Evolutionary conservation across 1,284 basidiomycete species (phyloP).

Genomic region (Lignosus rhinocerotis): DNA sequence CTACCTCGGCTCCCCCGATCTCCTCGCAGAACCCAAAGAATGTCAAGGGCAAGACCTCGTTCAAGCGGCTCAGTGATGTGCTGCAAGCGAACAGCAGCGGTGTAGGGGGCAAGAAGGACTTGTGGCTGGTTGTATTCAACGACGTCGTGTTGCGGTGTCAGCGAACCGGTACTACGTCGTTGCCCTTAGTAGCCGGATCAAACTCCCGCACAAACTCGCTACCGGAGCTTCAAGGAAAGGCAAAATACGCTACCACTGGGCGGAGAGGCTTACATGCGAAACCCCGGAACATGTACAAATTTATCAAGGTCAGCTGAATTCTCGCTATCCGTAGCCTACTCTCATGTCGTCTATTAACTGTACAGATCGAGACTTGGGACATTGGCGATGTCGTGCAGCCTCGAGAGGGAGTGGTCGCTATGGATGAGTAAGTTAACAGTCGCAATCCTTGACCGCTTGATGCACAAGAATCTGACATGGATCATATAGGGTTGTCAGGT

Average conservation of each 20-base stretch:
- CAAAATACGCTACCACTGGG: conserved; percentile 79
- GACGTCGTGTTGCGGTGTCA: conserved; percentile 94
- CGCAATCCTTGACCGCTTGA: background rate
- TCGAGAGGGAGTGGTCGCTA: conserved; percentile 73
- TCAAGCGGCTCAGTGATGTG: conserved; percentile 84
- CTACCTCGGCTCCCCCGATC: conserved; percentile 48
- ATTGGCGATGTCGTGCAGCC: conserved; percentile 74
- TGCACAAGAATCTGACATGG: conserved; percentile 14
- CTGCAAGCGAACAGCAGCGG: conserved; percentile 53
- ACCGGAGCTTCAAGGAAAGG: conserved; percentile 76
- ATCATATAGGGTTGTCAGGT: conserved; percentile 61
- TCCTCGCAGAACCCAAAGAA: conserved; percentile 52
- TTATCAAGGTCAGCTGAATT: conserved; percentile 62
- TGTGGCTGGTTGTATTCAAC: conserved; percentile 95
- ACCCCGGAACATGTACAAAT: conserved; percentile 90
- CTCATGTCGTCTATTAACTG: background rate
- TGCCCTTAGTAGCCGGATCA: conserved; percentile 79
- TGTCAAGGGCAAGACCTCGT: conserved; percentile 77
- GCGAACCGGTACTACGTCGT: conserved; percentile 83
- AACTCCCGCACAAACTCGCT: conserved; percentile 69
- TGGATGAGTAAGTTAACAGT: conserved; percentile 73
- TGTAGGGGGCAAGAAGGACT: conserved; percentile 77
- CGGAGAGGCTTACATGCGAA: conserved; percentile 71
- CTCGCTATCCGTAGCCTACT: conserved; percentile 4
- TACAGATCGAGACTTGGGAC: conserved; percentile 86